Percentiles rank a stretch among this genome's conserved stretches.
Conservation (phyloP, 1,139 yeast genomes). For the Blastobotrys indianensis region DNA sequence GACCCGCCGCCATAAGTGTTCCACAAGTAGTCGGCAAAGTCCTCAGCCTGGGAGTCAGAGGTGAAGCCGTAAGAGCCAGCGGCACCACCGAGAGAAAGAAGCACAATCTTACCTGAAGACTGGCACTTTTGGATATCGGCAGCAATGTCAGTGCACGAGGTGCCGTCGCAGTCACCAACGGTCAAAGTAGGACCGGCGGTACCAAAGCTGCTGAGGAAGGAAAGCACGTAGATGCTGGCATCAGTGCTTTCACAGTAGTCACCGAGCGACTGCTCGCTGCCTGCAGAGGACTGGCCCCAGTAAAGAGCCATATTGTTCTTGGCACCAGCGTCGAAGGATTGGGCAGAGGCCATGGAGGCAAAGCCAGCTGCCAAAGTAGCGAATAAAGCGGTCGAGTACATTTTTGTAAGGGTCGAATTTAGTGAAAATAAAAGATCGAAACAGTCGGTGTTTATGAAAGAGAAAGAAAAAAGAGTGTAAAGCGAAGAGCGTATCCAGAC, state of each 20-base stretch:
- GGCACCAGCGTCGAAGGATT: slow-evolving; percentile 15
- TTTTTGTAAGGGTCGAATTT: background rate
- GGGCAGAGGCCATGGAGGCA: slow-evolving; percentile 13
- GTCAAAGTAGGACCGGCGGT: slow-evolving; percentile 43
- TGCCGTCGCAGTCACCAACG: slow-evolving; percentile 54
- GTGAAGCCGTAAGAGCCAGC: slow-evolving; percentile 56
- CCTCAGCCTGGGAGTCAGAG: slow-evolving; percentile 54
- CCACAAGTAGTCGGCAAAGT: slow-evolving; percentile 76
- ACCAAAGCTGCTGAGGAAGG: slow-evolving; percentile 58
- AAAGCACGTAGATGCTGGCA: slow-evolving; percentile 66
- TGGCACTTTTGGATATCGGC: slow-evolving; percentile 72
- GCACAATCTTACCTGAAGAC: slow-evolving; percentile 58
- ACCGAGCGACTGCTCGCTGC: slow-evolving; percentile 53
- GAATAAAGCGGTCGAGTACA: slow-evolving; percentile 8
- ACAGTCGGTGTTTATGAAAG: background rate
- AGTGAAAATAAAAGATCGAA: background rate
- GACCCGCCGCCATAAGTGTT: slow-evolving; percentile 85
- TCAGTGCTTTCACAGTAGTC: slow-evolving; percentile 62
- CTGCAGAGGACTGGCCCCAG: slow-evolving; percentile 88
- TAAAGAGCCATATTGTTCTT: slow-evolving; percentile 56
- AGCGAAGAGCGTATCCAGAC: background rate
- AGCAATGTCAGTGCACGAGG: slow-evolving; percentile 41
- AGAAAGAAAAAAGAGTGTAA: slow-evolving; percentile 4
- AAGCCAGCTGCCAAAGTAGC: slow-evolving; percentile 12
- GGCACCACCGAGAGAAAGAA: slow-evolving; percentile 82